phyloP scores from a whole-genome alignment of 441 rosid genomes.

The Populus hybrid region DNA sequence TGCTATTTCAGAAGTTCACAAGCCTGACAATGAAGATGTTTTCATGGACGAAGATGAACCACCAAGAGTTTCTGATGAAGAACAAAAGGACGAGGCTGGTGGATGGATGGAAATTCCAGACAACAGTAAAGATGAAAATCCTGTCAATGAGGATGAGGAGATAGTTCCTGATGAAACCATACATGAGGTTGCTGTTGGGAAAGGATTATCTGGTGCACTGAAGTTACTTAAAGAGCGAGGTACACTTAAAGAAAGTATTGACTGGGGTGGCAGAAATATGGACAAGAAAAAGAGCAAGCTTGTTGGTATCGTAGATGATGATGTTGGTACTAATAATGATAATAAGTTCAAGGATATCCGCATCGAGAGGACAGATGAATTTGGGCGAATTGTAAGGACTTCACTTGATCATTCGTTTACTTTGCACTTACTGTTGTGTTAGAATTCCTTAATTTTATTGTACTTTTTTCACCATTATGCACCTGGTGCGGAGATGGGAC shows the following conservation, averaged over 20 bases:
- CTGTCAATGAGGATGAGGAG: slow-evolving; percentile 56
- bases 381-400: slow-evolving; percentile 94
- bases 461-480: not conserved
- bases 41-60: slow-evolving; percentile 94
- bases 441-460: not conserved
- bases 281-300: slow-evolving; percentile 99
- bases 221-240: slow-evolving; percentile 90
- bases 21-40: slow-evolving; percentile 74
- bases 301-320: slow-evolving; percentile 66
- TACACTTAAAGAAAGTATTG: slow-evolving; percentile 78
- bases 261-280: slow-evolving; percentile 99
- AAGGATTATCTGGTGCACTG: slow-evolving; percentile 86
- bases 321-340: slow-evolving; percentile 40
- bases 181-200: slow-evolving; percentile 88
- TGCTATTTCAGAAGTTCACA: slow-evolving; percentile 56
- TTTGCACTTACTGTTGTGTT: slow-evolving; percentile 12
- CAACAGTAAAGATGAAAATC: slow-evolving; percentile 42
- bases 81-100: slow-evolving; percentile 51
- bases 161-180: slow-evolving; percentile 74
- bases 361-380: slow-evolving; percentile 92
- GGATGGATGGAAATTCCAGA: slow-evolving; percentile 69
- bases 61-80: slow-evolving; percentile 50
- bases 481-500: not conserved
- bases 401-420: slow-evolving; percentile 1
- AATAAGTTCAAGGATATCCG: slow-evolving; percentile 76